phyloP scores from a whole-genome alignment of 2,329 filamentous ascomycete genomes.

The Paracoccidioides lutzii region DNA sequence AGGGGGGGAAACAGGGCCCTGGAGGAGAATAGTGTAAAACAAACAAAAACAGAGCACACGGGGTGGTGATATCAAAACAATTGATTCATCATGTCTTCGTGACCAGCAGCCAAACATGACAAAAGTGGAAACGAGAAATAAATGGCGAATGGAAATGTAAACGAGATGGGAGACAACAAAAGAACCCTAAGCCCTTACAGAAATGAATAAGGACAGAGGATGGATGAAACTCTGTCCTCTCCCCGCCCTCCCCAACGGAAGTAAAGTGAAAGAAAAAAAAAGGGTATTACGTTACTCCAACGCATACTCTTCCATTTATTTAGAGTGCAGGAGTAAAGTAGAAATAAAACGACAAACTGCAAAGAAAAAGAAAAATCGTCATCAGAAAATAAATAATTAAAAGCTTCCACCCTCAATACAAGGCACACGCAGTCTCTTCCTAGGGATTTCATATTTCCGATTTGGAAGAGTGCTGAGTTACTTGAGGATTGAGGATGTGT shows the following conservation, averaged over 20 bases:
- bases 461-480: background rate
- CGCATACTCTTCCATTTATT: too few species aligned
- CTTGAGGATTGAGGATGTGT: background rate
- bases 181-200: background rate
- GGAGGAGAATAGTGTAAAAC: background rate
- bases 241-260: too few species aligned
- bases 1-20: too few species aligned
- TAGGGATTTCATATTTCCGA: too few species aligned
- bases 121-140: background rate
- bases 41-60: background rate
- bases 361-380: too few species aligned
- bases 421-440: too few species aligned
- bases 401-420: too few species aligned
- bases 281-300: too few species aligned
- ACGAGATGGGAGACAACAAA: background rate
- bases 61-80: constrained; percentile 5
- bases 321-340: too few species aligned
- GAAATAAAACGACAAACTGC: too few species aligned
- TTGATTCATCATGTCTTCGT: background rate
- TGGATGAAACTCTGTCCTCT: background rate
- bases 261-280: too few species aligned
- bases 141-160: background rate
- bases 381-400: too few species aligned
- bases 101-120: constrained; percentile 3
- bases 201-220: background rate